Evolutionary conservation across 2,329 filamentous ascomycete species (phyloP).

Genomic region (Colletotrichum spinosum): DNA sequence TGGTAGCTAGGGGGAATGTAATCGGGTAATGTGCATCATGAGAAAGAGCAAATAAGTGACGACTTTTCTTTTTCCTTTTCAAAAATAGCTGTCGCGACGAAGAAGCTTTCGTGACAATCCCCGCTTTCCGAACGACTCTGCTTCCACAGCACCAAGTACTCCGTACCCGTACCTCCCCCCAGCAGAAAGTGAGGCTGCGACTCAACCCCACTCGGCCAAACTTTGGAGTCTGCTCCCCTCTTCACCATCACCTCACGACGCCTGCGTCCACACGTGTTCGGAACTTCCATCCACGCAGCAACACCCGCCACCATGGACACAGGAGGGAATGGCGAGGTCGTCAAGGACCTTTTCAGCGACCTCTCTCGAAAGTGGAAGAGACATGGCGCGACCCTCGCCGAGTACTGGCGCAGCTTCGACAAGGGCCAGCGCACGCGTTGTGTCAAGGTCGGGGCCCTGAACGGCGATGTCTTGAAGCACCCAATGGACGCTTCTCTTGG

Average conservation of each 20-base stretch:
- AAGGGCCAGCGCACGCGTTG: slow-evolving; percentile 47
- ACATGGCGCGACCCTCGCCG: neutral
- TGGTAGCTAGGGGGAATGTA: neutral
- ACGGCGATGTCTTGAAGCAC: slow-evolving; percentile 50
- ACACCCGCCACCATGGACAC: no score
- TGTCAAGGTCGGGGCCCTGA: slow-evolving; percentile 47
- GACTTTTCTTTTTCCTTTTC: neutral
- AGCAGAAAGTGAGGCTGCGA: neutral
- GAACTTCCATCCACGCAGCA: neutral
- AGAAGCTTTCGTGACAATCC: neutral
- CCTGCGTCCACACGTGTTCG: neutral
- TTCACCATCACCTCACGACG: neutral
- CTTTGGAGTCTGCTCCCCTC: neutral
- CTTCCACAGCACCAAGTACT: no score
- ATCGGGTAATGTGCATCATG: neutral
- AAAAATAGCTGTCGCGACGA: neutral
- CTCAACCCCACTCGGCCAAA: neutral
- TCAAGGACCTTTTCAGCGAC: neutral
- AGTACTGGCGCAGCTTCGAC: slow-evolving; percentile 52
- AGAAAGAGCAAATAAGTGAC: neutral
- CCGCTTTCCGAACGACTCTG: no score
- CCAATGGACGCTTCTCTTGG: slow-evolving; percentile 49
- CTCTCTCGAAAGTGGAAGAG: neutral
- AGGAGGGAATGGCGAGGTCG: neutral
- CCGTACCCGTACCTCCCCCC: no score